Percentiles rank a stretch among this genome's conserved stretches.
Conservation (phyloP, 495 filamentous ascomycete species). For the Neurospora sp. region DNA sequence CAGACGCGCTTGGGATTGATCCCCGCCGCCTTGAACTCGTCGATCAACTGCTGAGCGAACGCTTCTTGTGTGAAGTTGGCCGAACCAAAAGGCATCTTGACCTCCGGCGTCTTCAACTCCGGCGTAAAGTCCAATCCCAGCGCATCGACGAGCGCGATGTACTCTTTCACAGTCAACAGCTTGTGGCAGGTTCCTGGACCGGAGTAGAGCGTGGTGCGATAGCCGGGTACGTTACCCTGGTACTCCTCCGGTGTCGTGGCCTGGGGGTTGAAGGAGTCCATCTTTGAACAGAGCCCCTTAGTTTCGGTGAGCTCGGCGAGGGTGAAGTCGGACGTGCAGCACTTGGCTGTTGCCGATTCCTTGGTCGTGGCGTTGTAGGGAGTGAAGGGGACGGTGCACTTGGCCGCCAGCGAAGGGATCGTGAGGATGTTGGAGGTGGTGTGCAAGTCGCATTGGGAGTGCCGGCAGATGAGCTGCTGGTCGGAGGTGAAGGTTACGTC, state of each 20-base stretch:
- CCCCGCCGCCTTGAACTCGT: conserved; percentile 42
- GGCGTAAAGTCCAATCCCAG: conserved; percentile 47
- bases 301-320: conserved; percentile 47
- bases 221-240: conserved; percentile 42
- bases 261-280: conserved; percentile 46
- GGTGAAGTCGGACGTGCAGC: conserved; percentile 60
- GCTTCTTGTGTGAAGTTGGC: conserved; percentile 43
- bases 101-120: conserved; percentile 50
- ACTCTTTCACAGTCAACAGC: conserved; percentile 41
- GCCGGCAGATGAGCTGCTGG: conserved; percentile 50
- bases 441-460: conserved; percentile 54
- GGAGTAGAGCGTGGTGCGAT: conserved; percentile 49
- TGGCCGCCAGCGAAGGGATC: conserved; percentile 43
- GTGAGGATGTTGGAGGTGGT: conserved; percentile 54
- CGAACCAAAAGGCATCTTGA: conserved; percentile 48
- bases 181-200: conserved; percentile 40
- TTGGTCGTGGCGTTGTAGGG: conserved; percentile 29
- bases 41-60: conserved; percentile 49
- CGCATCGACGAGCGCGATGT: conserved; percentile 42
- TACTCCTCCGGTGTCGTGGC: conserved; percentile 44
- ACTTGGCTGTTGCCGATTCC: conserved; percentile 37
- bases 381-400: conserved; percentile 51
- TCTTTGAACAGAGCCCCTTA: conserved; percentile 51
- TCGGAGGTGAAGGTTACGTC: conserved; percentile 55
- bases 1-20: conserved; percentile 49